Conservation (phyloP, 805 yeast genomes). For the Teunomyces gatunensis region DNA sequence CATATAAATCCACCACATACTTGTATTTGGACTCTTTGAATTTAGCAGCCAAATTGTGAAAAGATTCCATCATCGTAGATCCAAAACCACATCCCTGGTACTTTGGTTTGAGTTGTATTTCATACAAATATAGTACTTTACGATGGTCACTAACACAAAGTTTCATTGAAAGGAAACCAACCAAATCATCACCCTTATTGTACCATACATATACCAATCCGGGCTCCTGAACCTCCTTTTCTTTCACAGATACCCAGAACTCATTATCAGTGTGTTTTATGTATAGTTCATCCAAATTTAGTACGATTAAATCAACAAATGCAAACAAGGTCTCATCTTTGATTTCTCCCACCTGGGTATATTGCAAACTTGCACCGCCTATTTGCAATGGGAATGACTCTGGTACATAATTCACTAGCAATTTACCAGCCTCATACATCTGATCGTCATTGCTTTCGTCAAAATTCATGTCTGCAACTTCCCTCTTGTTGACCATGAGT, state of each 20-base stretch:
- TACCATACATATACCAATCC: constrained; percentile 47
- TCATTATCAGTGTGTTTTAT: constrained; percentile 26
- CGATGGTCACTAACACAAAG: constrained; percentile 39
- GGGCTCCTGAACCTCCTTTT: constrained; percentile 44
- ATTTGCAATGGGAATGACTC: not conserved
- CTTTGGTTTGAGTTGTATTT: constrained; percentile 45
- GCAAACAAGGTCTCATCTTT: not conserved
- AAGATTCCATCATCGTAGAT: constrained; percentile 26
- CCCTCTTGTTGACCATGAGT: not conserved
- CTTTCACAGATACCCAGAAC: constrained; percentile 41
- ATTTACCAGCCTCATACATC: not conserved
- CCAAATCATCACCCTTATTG: constrained; percentile 13
- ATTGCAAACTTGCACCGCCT: not conserved
- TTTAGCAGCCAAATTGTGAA: constrained; percentile 30
- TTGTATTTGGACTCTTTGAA: not conserved
- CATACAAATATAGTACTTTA: constrained; percentile 50
- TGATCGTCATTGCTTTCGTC: not conserved
- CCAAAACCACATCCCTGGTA: constrained; percentile 42
- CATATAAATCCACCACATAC: constrained; percentile 14
- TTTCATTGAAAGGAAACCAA: constrained; percentile 48
- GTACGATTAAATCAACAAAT: constrained; percentile 24
- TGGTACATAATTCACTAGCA: not conserved
- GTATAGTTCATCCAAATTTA: constrained; percentile 29
- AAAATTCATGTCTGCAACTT: not conserved
- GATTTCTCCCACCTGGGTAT: not conserved